Conservation (phyloP, 2,329 filamentous ascomycete genomes). For the Phialophora expanda region DNA sequence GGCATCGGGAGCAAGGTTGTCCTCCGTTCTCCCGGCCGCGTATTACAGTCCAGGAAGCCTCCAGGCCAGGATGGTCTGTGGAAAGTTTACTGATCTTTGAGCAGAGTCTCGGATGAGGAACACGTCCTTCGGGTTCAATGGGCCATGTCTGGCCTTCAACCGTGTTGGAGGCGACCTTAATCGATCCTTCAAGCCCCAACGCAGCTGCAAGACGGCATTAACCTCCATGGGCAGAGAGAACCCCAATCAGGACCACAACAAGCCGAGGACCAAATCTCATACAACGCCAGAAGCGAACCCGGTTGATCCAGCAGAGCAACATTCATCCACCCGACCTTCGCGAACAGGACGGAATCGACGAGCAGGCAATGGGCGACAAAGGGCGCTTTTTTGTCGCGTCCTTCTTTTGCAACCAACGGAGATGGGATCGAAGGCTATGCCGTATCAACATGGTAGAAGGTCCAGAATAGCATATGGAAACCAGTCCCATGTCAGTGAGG, state of each 20-base stretch:
- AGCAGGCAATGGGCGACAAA: neutral
- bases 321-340: neutral
- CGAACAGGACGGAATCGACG: neutral
- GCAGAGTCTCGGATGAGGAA: no score
- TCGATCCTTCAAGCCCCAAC: neutral
- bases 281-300: neutral
- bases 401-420: neutral
- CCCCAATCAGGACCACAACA: neutral
- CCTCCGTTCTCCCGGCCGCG: no score
- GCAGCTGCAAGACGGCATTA: neutral
- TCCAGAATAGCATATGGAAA: neutral
- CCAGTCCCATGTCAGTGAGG: neutral
- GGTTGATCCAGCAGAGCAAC: neutral
- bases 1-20: no score
- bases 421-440: neutral
- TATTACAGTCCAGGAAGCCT: no score
- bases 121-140: no score
- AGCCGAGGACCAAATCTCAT: neutral
- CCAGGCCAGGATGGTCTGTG: no score
- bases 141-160: neutral
- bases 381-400: neutral
- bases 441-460: neutral
- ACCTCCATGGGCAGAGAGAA: neutral
- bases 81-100: no score
- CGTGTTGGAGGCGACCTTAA: neutral